phyloP scores from a whole-genome alignment of 2,329 filamentous ascomycete species.

The Epicoccum sorghinum region DNA sequence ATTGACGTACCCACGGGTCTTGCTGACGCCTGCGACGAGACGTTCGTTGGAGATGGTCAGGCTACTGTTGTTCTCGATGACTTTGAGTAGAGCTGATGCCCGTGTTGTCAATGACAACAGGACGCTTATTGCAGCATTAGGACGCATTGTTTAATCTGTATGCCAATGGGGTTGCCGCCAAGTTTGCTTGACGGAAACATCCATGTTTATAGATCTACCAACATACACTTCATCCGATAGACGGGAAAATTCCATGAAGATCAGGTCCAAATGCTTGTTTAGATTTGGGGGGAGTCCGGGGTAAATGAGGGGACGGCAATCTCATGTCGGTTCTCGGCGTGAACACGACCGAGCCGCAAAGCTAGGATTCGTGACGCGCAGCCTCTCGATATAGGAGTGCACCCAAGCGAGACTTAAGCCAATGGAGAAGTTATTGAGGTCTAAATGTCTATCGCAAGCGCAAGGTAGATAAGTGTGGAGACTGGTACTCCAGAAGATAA shows the following conservation, averaged over 20 bases:
- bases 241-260: conserved; percentile 28
- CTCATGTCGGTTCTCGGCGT: conserved; percentile 22
- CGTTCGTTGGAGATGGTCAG: conserved; percentile 54
- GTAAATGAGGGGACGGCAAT: conserved; percentile 21
- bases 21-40: conserved; percentile 53
- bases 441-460: neutral
- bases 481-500: conserved; percentile 7
- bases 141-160: conserved; percentile 22
- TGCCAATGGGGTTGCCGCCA: neutral
- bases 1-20: conserved; percentile 51
- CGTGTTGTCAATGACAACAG: conserved; percentile 19
- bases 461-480: neutral
- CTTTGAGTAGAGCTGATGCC: conserved; percentile 24
- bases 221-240: conserved; percentile 20
- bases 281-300: conserved; percentile 20
- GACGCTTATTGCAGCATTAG: conserved; percentile 5
- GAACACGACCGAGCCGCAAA: conserved; percentile 20
- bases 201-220: conserved; percentile 6
- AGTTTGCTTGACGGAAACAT: neutral
- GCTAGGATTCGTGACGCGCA: neutral
- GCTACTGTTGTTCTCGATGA: conserved; percentile 25
- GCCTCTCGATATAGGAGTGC: neutral
- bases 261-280: conserved; percentile 4
- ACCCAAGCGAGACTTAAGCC: neutral
- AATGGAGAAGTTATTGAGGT: conserved; percentile 1